Evolutionary conservation across 2,329 filamentous ascomycete genomes (phyloP), one percentile per base, ranked within the genome.

Genomic region (Neofusicoccum sp.): DNA sequence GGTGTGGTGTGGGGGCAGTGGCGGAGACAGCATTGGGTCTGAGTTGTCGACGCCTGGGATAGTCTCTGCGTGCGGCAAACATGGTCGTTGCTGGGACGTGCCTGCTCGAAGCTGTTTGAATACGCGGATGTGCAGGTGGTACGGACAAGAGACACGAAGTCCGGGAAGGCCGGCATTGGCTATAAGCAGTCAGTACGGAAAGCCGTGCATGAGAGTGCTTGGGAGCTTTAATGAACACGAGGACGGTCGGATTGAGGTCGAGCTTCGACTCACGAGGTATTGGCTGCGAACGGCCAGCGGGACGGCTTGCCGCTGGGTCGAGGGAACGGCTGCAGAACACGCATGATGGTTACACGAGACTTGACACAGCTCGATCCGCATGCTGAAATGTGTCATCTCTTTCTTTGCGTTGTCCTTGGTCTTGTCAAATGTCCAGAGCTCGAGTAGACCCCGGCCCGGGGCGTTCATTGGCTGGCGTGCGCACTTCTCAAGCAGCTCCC

Each of bases 301-400:
- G 39, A 45, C 59, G 41, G 54, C 44, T 63, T 63, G 61, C 61
- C 61, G 61, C 61, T 63, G 52, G 45, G 33, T 44, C 16, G n/a
- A 56, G 45, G 28, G 8, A 49, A 50, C 48, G 52, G 50, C 50
- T 63, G 61, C 59, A 61, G 59, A 43, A 61, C 7, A 36, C 59
- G 59, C 61, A 63, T 63, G 54, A 63, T 14, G 39, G 61, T 63
- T 63, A 63, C 61, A 63, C 61, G 41, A 59, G 28, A 59, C 52
- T 59, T 63, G 61, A 59, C 44, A 63, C 61, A 58, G 28, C 28
- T 37, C 34, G 43, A 41, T 58, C 52, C 31, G 37, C 52, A 59
- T 44, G 50, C 54, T 58, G 52, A 44, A 34, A 50, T 48, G 61
- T 63, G 43, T 59, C 61, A 56, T 54, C 22, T 63, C 52, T 49